Percentiles rank a stretch among this genome's conserved stretches.
Conservation (phyloP, 2,329 filamentous ascomycete genomes). For the Fusarium cicatricum region DNA sequence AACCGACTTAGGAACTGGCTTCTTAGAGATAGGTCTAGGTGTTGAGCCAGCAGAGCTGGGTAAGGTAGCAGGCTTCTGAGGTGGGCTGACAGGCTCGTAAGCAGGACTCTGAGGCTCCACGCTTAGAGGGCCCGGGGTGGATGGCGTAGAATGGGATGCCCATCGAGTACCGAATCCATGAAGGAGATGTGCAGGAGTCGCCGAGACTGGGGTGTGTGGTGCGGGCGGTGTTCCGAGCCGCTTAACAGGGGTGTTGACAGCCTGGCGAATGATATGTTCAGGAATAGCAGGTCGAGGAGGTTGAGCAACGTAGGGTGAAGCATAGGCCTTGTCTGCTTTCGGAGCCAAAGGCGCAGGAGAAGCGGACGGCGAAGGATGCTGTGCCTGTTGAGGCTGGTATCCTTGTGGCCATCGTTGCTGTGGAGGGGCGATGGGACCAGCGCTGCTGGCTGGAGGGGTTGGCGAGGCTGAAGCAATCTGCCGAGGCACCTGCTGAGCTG, state of each 20-base stretch:
- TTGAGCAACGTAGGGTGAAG: slow-evolving; percentile 45
- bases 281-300: slow-evolving; percentile 50
- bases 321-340: slow-evolving; percentile 42
- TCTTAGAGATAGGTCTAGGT: slow-evolving; percentile 43
- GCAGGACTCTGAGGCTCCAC: slow-evolving; percentile 59
- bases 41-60: slow-evolving; percentile 44
- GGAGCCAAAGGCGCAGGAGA: slow-evolving; percentile 39
- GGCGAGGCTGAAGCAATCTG: slow-evolving; percentile 47
- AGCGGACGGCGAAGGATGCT: slow-evolving; percentile 39
- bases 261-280: slow-evolving; percentile 53
- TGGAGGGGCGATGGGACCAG: slow-evolving; percentile 38
- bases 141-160: slow-evolving; percentile 64
- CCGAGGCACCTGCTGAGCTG: slow-evolving; percentile 40
- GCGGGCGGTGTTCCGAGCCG: slow-evolving; percentile 44
- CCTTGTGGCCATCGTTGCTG: slow-evolving; percentile 48
- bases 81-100: slow-evolving; percentile 67
- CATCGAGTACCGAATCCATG: slow-evolving; percentile 64
- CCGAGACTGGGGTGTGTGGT: slow-evolving; percentile 49
- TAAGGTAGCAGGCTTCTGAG: slow-evolving; percentile 50
- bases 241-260: slow-evolving; percentile 46
- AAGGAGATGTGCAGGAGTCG: slow-evolving; percentile 41
- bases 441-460: slow-evolving; percentile 33
- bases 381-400: slow-evolving; percentile 42
- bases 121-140: slow-evolving; percentile 58
- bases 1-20: slow-evolving; percentile 45